These are phyloP conservation scores for Pseudogymnoascus sp. DNA, from an alignment of 2,329 filamentous ascomycete genomes.

Conservation along the genomic window DNA sequence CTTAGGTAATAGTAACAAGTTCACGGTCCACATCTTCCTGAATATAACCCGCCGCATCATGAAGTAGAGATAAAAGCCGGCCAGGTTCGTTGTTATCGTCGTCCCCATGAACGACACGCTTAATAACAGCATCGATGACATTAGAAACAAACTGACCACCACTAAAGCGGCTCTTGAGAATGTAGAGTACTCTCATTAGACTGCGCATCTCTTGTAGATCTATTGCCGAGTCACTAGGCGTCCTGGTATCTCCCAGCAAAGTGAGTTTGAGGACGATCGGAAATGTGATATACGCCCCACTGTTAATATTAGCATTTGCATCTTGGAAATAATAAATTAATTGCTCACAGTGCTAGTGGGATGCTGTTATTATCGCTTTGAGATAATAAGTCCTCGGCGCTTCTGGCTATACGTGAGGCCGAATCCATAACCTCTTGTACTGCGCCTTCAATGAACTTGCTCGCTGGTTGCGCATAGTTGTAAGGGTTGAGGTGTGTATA, in stretches of 20 bases:
- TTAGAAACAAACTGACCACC: conserved; percentile 6
- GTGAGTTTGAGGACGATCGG: conserved; percentile 3
- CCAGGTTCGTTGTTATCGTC: background rate
- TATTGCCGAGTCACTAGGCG: background rate
- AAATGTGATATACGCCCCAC: conserved; percentile 2
- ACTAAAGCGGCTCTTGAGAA: conserved; percentile 6
- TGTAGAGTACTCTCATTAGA: background rate
- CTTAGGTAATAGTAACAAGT: background rate
- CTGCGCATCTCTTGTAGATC: conserved; percentile 6
- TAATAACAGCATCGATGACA: conserved; percentile 3
- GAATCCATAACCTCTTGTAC: background rate
- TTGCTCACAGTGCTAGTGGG: conserved; percentile 6
- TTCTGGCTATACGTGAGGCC: conserved; percentile 4
- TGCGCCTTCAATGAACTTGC: conserved; percentile 5
- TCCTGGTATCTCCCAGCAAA: background rate
- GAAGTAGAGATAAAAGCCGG: background rate
- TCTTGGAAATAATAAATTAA: background rate
- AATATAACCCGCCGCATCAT: background rate
- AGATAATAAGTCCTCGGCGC: background rate
- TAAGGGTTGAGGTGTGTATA: background rate
- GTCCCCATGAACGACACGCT: background rate
- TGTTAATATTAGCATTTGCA: background rate
- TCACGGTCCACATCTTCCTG: background rate
- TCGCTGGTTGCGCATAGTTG: background rate
- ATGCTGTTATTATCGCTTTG: background rate